Conservation (phyloP, 2,329 filamentous ascomycete genomes). For the Plenodomus tracheiphilus region DNA sequence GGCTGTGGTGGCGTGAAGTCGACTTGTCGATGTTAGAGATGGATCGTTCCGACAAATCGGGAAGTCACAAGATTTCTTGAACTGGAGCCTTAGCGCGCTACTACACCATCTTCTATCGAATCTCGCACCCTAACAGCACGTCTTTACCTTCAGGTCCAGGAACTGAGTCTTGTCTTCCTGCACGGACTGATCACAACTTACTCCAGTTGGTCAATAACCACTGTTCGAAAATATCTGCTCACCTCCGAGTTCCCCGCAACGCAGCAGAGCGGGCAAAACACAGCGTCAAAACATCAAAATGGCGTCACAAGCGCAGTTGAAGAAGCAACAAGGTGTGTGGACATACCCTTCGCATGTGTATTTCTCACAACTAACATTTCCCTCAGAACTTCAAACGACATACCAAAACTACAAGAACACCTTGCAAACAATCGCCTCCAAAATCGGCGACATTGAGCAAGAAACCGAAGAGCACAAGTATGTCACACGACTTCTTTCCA, state of each 20-base stretch:
- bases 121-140: slow-evolving; percentile 2
- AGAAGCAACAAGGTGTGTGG: slow-evolving; percentile 69
- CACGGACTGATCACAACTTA: too few species aligned
- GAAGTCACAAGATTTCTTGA: slow-evolving; percentile 30
- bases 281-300: slow-evolving; percentile 39
- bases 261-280: not conserved
- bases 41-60: slow-evolving; percentile 15
- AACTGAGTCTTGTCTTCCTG: too few species aligned
- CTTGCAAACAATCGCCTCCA: slow-evolving; percentile 89
- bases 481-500: slow-evolving; percentile 37
- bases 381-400: slow-evolving; percentile 74
- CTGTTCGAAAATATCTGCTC: slow-evolving; percentile 2
- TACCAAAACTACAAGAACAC: slow-evolving; percentile 76
- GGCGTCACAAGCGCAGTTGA: slow-evolving; percentile 59
- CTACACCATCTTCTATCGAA: slow-evolving; percentile 3
- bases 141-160: not conserved
- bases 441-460: slow-evolving; percentile 96
- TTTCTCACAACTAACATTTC: slow-evolving; percentile 8
- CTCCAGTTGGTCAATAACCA: not conserved
- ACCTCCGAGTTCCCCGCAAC: slow-evolving; percentile 28
- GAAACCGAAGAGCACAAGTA: slow-evolving; percentile 98
- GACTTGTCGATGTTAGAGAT: slow-evolving; percentile 3
- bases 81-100: slow-evolving; percentile 24
- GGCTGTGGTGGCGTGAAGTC: slow-evolving; percentile 8
- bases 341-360: not conserved